These are phyloP conservation scores for Suillus fuscotomentosus DNA, from an alignment of 768 basidiomycete genomes.

Conservation along the genomic window DNA sequence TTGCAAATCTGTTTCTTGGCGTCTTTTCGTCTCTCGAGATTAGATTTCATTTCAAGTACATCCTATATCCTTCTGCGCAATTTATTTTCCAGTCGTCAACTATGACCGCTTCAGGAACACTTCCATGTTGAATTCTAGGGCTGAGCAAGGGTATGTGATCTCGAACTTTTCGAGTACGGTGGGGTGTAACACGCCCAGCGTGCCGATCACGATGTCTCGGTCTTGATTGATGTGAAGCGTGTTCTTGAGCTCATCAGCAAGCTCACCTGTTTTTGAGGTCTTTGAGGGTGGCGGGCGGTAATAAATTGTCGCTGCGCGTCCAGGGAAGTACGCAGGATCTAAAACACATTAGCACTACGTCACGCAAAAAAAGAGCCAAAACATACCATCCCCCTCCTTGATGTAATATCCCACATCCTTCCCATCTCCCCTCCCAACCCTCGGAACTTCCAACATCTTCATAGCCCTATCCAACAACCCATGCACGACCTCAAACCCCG, in stretches of 20 bases:
- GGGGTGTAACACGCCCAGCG: constrained; percentile 93
- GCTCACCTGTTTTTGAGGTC: constrained; percentile 9
- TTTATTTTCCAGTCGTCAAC: constrained; percentile 4
- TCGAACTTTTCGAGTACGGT: constrained; percentile 91
- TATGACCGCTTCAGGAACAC: constrained; percentile 76
- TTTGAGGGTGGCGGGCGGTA: constrained; percentile 56
- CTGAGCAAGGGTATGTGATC: constrained; percentile 91
- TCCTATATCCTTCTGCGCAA: constrained; percentile 1
- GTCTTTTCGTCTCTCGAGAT: not conserved
- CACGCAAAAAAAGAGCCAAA: not conserved
- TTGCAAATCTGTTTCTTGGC: not conserved
- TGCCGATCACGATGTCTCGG: constrained; percentile 76
- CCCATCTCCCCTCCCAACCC: constrained; percentile 59
- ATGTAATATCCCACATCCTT: constrained; percentile 87
- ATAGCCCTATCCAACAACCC: constrained; percentile 93
- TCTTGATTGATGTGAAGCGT: constrained; percentile 33
- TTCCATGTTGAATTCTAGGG: constrained; percentile 91
- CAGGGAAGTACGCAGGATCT: constrained; percentile 96
- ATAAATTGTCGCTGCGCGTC: constrained; percentile 88
- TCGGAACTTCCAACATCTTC: constrained; percentile 92
- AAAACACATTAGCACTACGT: constrained; percentile 7
- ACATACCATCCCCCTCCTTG: constrained; percentile 76
- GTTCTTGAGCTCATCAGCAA: constrained; percentile 44
- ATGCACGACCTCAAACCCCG: constrained; percentile 95
- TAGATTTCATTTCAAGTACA: constrained; percentile 7